Base-by-base conservation (phyloP, 345 rosid genomes). In the Cardamine chenopodiifolia region DNA sequence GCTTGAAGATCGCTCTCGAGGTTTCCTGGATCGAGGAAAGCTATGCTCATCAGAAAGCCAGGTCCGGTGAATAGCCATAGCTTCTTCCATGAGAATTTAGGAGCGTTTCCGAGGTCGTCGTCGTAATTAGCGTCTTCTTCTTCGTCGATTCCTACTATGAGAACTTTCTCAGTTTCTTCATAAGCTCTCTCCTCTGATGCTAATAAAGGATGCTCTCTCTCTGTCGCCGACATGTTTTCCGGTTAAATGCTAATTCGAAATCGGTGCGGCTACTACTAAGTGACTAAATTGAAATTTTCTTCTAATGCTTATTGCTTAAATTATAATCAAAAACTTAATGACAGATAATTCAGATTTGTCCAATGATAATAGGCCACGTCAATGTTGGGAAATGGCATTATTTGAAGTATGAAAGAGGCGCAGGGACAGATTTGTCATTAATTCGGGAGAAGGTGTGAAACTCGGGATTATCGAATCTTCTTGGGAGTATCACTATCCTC, bases 31-130 rank as follows among this genome's bases (percentile, higher is more conserved):
- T 94, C 98, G 5, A 94, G 84, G 64, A 94, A 94, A 11, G 97
- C 98, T n/a, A 94, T 94, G 70, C 97, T 90, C 98, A 92, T 91
- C 23, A 92, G 54, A 71, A 94, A 94, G 3, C 98, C 98, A 4
- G 98, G 98, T 2, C 97, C 98, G 0, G 97, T 92, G 80, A 94
- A 94, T 4, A 92, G 84, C 97, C 98, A 94, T 0, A 94, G 85
- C 85, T 94, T 92, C 81, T 82, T 83, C 98, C 97, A 94, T 2
- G 98, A 94, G 75, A 94, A 94, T 17, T 85, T 87, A 22, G 96
- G 93, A 12, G 83, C 15, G 26, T 64, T 59, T 4, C 68, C 83
- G 42, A 54, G 42, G 17, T 83, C 82, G 39, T 74, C 62, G 67
- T 39, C 32, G 68, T 62, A 79, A 18, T 50, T 10, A 8, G 73